A percentile compares a stretch with the other conserved stretches of the same genome.
Evolutionary conservation across 1,284 basidiomycete genomes (phyloP).

Genomic region (Puccinia brachypodii): DNA sequence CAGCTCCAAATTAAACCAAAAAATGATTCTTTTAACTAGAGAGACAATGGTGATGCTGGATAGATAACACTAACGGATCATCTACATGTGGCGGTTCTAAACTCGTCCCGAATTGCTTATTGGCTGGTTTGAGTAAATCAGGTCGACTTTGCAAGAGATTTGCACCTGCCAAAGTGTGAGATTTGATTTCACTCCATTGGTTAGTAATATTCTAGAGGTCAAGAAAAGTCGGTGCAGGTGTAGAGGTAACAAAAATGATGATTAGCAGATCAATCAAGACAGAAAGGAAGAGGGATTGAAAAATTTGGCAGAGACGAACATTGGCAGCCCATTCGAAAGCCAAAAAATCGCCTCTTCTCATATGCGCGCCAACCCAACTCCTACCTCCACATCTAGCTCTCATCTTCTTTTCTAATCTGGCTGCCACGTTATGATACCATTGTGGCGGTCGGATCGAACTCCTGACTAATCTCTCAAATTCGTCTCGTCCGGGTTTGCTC

Average conservation of each 20-base stretch:
- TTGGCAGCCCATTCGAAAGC: slow-evolving; percentile 21
- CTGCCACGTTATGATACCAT: slow-evolving; percentile 32
- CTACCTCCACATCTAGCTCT: slow-evolving; percentile 39
- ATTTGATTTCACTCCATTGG: slow-evolving; percentile 22
- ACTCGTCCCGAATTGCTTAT: slow-evolving; percentile 40
- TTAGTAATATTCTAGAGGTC: slow-evolving; percentile 41
- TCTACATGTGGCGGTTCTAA: slow-evolving; percentile 9
- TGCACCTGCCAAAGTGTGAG: not conserved
- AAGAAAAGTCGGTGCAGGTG: too few species aligned
- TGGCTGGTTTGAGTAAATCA: slow-evolving; percentile 2
- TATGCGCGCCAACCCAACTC: slow-evolving; percentile 37
- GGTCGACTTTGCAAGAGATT: slow-evolving; percentile 26
- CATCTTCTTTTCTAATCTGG: slow-evolving; percentile 42
- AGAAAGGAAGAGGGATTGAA: too few species aligned
- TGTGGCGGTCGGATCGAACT: slow-evolving; percentile 15
- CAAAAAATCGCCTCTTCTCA: slow-evolving; percentile 44
- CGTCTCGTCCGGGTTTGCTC: slow-evolving; percentile 24
- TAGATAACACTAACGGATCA: slow-evolving; percentile 33
- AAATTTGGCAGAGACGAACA: too few species aligned
- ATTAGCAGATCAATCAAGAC: not conserved
- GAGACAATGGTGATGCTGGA: not conserved
- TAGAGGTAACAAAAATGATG: too few species aligned
- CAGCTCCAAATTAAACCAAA: not conserved
- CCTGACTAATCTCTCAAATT: slow-evolving; percentile 30
- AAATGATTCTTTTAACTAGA: not conserved